Base-by-base conservation (phyloP, 768 basidiomycete species). In the Agaricus sinodeliciosus region DNA sequence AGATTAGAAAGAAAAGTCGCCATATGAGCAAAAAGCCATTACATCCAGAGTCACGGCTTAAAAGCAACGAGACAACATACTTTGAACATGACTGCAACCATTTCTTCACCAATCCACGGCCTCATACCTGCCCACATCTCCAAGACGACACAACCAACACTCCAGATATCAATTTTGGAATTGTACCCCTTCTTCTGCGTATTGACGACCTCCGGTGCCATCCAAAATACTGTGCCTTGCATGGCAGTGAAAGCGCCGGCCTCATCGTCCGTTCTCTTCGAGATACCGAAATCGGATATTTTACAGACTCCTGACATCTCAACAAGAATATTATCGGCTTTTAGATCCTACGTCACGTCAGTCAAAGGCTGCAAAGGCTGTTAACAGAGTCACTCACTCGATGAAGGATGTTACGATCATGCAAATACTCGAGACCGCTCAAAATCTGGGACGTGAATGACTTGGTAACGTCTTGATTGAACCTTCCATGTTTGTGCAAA, bases 151-250 rank as follows among this genome's bases (percentile, higher is more conserved):
- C 96, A 99, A 1, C 96, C 96, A 4, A 98, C 80, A 67, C 92
- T 94, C 96, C 96, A 99, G 58, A 99, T 95, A 64, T 99, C 96
- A 46, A 96, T 85, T 71, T 99, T 98, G 63, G 87, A 91, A 60
- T 92, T 94, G 67, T 98, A 98, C 0, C 93, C 93, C 60, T 87
- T 86, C 67, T 85, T 84, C 66, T 87, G 81, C 34, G 88, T 85
- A 57, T 92, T 85, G 55, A 93, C 81, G 49, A 96, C 91, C 71
- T 93, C 94, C 0, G 94, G 94, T 9, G 94, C 94, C 95, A 98
- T 97, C 95, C 96, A 99, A 67, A 96, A 98, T 34, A 98, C 89
- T 16, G 94, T 94, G 22, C 96, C 96, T 66, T 93, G 90, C 92
- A 99, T 94, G 18, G 90, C 89, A 1, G 94, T 95, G 57, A 81